phyloP scores from a whole-genome alignment of 805 yeast genomes.

The Starmerella riodocensis region DNA sequence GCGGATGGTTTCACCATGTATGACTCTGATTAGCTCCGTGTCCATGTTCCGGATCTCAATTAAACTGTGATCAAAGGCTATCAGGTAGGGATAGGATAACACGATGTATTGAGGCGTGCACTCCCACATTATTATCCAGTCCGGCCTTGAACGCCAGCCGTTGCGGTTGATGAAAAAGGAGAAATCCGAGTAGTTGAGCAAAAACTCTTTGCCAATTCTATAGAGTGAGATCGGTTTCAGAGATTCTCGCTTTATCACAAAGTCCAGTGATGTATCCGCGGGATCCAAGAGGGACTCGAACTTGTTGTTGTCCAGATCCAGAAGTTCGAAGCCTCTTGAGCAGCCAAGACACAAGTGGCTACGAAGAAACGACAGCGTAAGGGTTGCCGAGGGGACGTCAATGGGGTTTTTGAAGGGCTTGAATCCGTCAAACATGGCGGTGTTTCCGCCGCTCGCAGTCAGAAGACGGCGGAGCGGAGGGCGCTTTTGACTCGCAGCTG shows the following conservation, averaged over 20 bases:
- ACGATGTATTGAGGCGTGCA: conserved; percentile 89
- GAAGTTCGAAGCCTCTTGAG: conserved; percentile 90
- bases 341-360: conserved; percentile 89
- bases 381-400: conserved; percentile 74
- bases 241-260: conserved; percentile 70
- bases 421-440: conserved; percentile 34
- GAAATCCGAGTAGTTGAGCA: conserved; percentile 80
- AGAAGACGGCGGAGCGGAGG: conserved; percentile 31
- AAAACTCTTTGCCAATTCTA: conserved; percentile 74
- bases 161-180: conserved; percentile 88
- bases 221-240: conserved; percentile 86
- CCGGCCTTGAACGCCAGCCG: conserved; percentile 92
- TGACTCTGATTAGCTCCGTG: conserved; percentile 70
- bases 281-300: conserved; percentile 88
- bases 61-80: conserved; percentile 80
- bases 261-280: conserved; percentile 95
- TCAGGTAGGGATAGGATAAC: conserved; percentile 80
- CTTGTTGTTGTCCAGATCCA: conserved; percentile 67
- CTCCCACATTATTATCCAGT: conserved; percentile 94
- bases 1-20: conserved; percentile 82
- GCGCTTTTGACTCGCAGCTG: conserved; percentile 24
- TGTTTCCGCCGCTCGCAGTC: conserved; percentile 28
- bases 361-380: conserved; percentile 78
- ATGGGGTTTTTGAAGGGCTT: conserved; percentile 63
- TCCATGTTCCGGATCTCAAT: conserved; percentile 89